These are phyloP conservation scores for Crataegus laevigata DNA, from an alignment of 306 rosid species.

Conservation along the genomic window DNA sequence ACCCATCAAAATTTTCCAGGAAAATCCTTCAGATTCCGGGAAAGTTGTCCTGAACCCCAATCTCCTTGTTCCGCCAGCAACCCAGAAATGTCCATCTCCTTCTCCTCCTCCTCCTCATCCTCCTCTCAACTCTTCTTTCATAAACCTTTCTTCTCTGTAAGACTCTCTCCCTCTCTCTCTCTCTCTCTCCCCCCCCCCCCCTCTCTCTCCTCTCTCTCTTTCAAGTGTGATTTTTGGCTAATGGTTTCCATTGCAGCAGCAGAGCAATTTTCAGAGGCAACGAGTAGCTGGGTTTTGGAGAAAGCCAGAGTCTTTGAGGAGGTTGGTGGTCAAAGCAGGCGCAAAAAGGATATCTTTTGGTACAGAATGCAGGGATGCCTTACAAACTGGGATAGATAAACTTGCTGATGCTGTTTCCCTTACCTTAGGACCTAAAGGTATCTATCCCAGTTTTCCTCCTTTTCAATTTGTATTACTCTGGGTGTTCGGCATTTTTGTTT, in stretches of 20 bases:
- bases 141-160: conserved; percentile 27
- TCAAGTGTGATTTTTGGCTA: background rate
- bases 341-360: conserved; percentile 67
- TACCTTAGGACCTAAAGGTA: conserved; percentile 95
- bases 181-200: no score
- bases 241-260: conserved; percentile 25
- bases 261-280: conserved; percentile 33
- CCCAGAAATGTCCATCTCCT: conserved; percentile 21
- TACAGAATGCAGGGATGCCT: conserved; percentile 55
- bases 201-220: background rate
- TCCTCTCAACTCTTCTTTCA: conserved; percentile 14
- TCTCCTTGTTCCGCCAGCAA: background rate
- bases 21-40: background rate
- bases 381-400: conserved; percentile 80
- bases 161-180: conserved; percentile 10
- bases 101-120: conserved; percentile 13
- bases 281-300: conserved; percentile 26
- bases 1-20: background rate
- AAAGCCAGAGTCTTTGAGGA: conserved; percentile 15
- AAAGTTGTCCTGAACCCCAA: background rate
- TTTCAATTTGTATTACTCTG: background rate
- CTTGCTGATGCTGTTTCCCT: conserved; percentile 92
- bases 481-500: background rate
- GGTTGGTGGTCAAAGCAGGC: conserved; percentile 50
- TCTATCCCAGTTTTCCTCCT: background rate